Evolutionary conservation across 306 rosid genomes (phyloP), one percentile per base, ranked within the genome.

Genomic region (Inga laurina): DNA sequence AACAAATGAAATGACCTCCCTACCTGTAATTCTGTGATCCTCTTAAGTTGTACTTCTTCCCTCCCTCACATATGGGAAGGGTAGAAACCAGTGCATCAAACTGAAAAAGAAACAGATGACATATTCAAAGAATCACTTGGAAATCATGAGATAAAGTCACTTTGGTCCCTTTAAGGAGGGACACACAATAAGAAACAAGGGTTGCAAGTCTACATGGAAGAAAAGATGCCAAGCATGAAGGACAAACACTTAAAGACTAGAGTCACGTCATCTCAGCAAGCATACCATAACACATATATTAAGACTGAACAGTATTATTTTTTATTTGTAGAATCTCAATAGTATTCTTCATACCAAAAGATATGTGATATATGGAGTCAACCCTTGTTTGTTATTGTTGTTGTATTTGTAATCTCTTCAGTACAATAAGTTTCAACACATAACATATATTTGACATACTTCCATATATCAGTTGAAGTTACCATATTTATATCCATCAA

Each of bases 1-100:
- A 48, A 49, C 35, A 39, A 21, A 45, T 22, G 68, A 76, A 57
- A 45, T 81, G 4, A 69, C 18, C 51, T 41, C 43, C 80, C 27
- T 83, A 93, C 98, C 93, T 95, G 98, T 71, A 95, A 84, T 87
- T 92, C 94, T 65, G 91, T 90, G 81, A 95, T 95, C 88, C 88
- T 87, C 84, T 91, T 91, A 51, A 95, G 86, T 76, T 95, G 92
- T 24, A 82, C 94, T 62, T 92, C 98, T 89, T 93, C 98, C 91
- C 97, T 82, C 91, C 91, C 52, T 95, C 93, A 10, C 91, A 83
- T 74, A 93, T 75, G 10, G 98, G 97, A 79, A 95, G 95, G 3
- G 93, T 95, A 4, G 94, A 90, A 81, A 93, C 98, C 81, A 95
- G 72, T 77, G 85, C 91, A 88, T 95, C 98, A 86, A 95, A 92